phyloP scores from a whole-genome alignment of 2,329 filamentous ascomycete species.

The Dendryphion nanum region DNA sequence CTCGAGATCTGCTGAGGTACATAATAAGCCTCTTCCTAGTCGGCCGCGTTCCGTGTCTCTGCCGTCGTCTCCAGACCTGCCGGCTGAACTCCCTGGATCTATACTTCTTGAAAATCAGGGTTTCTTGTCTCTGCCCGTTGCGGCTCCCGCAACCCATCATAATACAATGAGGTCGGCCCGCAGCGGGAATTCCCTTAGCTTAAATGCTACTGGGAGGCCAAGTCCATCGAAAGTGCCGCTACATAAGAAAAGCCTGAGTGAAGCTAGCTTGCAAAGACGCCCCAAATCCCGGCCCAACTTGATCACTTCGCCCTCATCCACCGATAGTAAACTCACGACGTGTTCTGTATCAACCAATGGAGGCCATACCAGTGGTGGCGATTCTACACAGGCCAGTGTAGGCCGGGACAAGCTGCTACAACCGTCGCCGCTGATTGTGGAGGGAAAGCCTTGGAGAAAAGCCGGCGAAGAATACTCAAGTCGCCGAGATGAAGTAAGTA shows the following conservation, averaged over 20 bases:
- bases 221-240: conserved; percentile 19
- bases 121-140: conserved; percentile 20
- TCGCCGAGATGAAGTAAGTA: conserved; percentile 31
- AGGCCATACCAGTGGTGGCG: conserved; percentile 14
- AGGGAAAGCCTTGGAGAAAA: conserved; percentile 16
- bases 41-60: conserved; percentile 42
- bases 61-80: conserved; percentile 38
- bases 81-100: conserved; percentile 15
- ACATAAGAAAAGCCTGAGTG: conserved; percentile 23
- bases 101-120: conserved; percentile 34
- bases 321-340: conserved; percentile 22
- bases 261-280: conserved; percentile 16
- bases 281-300: conserved; percentile 18
- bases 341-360: conserved; percentile 16
- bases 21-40: conserved; percentile 36
- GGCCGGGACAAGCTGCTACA: conserved; percentile 18
- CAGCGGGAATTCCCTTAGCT: conserved; percentile 20
- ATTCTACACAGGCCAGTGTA: conserved; percentile 16
- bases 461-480: conserved; percentile 6
- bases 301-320: conserved; percentile 19
- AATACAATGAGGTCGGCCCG: conserved; percentile 25
- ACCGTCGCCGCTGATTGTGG: conserved; percentile 21
- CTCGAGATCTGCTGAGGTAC: conserved; percentile 25
- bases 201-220: conserved; percentile 14
- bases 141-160: conserved; percentile 14